Evolutionary conservation across 2,329 filamentous ascomycete species (phyloP).

Genomic region (Ascochyta rabiei): DNA sequence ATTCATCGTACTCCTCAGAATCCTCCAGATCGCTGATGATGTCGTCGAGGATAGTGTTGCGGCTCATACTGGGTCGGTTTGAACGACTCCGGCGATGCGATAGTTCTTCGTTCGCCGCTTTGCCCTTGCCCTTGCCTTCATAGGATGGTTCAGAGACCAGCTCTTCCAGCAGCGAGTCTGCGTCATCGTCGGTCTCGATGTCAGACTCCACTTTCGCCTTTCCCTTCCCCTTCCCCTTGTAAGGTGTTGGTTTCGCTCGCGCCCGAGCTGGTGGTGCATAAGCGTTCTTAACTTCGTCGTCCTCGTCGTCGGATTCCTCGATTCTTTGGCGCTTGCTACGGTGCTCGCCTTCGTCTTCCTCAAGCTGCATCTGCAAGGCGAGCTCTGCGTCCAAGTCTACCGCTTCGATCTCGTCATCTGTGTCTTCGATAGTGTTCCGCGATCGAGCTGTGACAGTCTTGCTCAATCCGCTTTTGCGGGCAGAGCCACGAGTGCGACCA

Average conservation of each 20-base stretch:
- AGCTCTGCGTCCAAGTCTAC: slow-evolving; percentile 59
- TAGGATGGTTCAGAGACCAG: slow-evolving; percentile 6
- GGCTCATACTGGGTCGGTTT: slow-evolving; percentile 28
- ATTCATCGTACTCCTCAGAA: slow-evolving; percentile 36
- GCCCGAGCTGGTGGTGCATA: slow-evolving; percentile 1
- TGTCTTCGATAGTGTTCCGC: slow-evolving; percentile 29
- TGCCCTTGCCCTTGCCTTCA: slow-evolving; percentile 36
- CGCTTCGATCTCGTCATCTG: slow-evolving; percentile 37
- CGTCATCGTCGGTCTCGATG: slow-evolving; percentile 13
- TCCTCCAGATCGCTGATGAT: slow-evolving; percentile 29
- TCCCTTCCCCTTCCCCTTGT: slow-evolving; percentile 35
- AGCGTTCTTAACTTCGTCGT: slow-evolving; percentile 19
- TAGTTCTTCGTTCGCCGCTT: slow-evolving; percentile 16
- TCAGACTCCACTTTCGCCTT: slow-evolving; percentile 25
- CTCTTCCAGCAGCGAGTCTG: slow-evolving; percentile 27
- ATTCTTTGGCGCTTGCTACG: slow-evolving; percentile 47
- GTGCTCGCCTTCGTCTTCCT: slow-evolving; percentile 56
- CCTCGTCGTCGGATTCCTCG: slow-evolving; percentile 36
- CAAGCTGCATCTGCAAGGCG: slow-evolving; percentile 63
- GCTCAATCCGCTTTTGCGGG: slow-evolving; percentile 31
- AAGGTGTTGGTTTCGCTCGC: slow-evolving; percentile 9
- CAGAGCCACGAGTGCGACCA: slow-evolving; percentile 28
- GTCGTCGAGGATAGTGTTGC: slow-evolving; percentile 24
- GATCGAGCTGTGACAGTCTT: slow-evolving; percentile 27
- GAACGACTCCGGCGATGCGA: slow-evolving; percentile 24